Conservation (phyloP, 139 green algal species). For the Asterochloris sp. region DNA sequence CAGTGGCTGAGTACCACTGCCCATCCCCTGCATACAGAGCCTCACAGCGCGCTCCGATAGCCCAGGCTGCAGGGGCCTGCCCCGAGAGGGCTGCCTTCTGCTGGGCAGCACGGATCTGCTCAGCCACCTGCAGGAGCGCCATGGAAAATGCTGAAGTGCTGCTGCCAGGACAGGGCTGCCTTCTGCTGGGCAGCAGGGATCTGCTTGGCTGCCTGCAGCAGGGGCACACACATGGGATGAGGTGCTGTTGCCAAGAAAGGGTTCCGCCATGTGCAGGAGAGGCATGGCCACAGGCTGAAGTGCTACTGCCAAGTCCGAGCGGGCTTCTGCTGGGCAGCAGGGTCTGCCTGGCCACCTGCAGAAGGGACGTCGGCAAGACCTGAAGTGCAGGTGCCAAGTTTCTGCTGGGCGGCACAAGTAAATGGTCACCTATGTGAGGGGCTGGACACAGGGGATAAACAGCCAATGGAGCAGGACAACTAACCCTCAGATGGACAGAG, state of each 20-base stretch:
- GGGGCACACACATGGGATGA: background rate
- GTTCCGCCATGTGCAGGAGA: too few species aligned
- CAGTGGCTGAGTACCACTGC: conserved; percentile 34
- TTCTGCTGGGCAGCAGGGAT: conserved; percentile 28
- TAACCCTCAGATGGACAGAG: too few species aligned
- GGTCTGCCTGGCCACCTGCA: too few species aligned
- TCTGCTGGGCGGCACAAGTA: too few species aligned
- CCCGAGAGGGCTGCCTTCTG: conserved; percentile 60
- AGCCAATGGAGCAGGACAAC: too few species aligned
- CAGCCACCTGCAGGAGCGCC: conserved; percentile 61
- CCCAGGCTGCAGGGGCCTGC: conserved; percentile 68
- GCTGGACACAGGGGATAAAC: too few species aligned
- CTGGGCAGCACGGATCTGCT: conserved; percentile 74
- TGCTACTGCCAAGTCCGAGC: too few species aligned
- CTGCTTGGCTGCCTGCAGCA: background rate
- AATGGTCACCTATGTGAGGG: too few species aligned
- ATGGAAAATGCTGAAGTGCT: conserved; percentile 1
- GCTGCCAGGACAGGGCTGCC: conserved; percentile 19
- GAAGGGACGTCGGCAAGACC: too few species aligned
- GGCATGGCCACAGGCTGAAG: too few species aligned
- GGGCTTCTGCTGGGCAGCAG: too few species aligned
- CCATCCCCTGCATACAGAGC: conserved; percentile 56
- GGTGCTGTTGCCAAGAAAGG: background rate
- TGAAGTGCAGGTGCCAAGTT: too few species aligned
- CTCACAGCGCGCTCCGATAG: conserved; percentile 62